A percentile compares a stretch with the other conserved stretches of the same genome.
Conservation (phyloP, 768 basidiomycete species). For the Coprinopsis sp. region DNA sequence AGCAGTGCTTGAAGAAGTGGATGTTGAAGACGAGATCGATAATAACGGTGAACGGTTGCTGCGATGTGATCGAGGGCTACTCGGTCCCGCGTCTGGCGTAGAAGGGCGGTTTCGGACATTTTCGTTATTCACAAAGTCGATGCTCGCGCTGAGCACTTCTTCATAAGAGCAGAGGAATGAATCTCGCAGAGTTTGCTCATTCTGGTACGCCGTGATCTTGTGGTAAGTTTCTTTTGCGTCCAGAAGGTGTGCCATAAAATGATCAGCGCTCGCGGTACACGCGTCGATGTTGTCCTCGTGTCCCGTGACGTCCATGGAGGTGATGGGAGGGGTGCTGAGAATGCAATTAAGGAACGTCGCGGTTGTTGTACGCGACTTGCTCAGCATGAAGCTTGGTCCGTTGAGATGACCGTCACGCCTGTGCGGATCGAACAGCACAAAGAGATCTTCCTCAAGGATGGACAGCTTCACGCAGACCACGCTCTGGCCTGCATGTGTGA, state of each 20-base stretch:
- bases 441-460: slow-evolving; percentile 6
- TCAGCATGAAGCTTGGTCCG: slow-evolving; percentile 12
- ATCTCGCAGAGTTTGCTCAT: slow-evolving; percentile 11
- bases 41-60: background rate
- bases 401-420: slow-evolving; percentile 7
- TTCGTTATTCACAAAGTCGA: slow-evolving; percentile 10
- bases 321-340: background rate
- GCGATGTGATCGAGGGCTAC: background rate
- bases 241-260: slow-evolving; percentile 8
- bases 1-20: background rate
- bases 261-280: background rate
- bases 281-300: background rate
- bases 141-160: slow-evolving; percentile 9
- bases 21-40: background rate
- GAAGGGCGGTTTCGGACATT: slow-evolving; percentile 8
- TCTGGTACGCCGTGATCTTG: slow-evolving; percentile 8
- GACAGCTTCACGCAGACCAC: slow-evolving; percentile 9
- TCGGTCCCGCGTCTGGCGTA: slow-evolving; percentile 6
- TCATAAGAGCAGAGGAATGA: slow-evolving; percentile 9
- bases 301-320: slow-evolving; percentile 6
- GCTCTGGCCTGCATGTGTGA: slow-evolving; percentile 7
- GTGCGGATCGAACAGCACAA: slow-evolving; percentile 9
- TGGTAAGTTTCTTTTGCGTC: slow-evolving; percentile 7
- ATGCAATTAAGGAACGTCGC: slow-evolving; percentile 6
- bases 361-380: slow-evolving; percentile 6